Conservation (phyloP, 1,284 basidiomycete species). For the Marasmius oreades region DNA sequence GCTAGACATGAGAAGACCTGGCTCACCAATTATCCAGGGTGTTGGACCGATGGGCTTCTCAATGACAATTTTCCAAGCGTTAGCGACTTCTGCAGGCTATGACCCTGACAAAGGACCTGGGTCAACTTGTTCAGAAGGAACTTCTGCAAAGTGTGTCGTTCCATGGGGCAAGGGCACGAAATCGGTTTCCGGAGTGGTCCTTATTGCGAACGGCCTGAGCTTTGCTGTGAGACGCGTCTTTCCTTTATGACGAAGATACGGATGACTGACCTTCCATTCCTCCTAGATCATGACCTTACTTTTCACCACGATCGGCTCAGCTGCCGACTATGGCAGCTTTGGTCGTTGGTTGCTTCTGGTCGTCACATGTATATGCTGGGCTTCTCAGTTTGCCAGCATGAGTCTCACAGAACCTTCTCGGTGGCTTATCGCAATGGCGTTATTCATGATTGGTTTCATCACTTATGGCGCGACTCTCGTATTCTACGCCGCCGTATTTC, state of each 20-base stretch:
- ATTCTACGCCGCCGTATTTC: slow-evolving; percentile 83
- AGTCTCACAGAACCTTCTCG: slow-evolving; percentile 61
- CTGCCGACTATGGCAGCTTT: slow-evolving; percentile 79
- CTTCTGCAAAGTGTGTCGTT: slow-evolving; percentile 72
- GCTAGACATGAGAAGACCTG: neutral
- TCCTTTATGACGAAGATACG: neutral
- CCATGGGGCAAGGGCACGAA: slow-evolving; percentile 71
- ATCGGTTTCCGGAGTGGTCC: slow-evolving; percentile 68
- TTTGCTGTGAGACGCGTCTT: slow-evolving; percentile 53
- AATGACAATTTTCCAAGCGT: slow-evolving; percentile 69
- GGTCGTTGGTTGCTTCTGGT: slow-evolving; percentile 73
- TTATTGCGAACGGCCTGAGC: slow-evolving; percentile 72
- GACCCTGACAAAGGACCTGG: slow-evolving; percentile 66
- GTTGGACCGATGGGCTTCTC: slow-evolving; percentile 62
- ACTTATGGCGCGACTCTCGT: slow-evolving; percentile 74
- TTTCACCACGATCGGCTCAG: slow-evolving; percentile 82
- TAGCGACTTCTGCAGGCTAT: slow-evolving; percentile 65
- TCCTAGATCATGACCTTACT: slow-evolving; percentile 68
- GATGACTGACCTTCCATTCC: neutral
- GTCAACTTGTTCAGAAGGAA: slow-evolving; percentile 52
- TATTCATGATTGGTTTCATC: slow-evolving; percentile 82
- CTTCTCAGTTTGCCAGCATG: slow-evolving; percentile 74
- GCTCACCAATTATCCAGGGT: slow-evolving; percentile 34
- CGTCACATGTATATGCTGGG: slow-evolving; percentile 77
- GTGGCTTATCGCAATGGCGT: slow-evolving; percentile 73